These are phyloP conservation scores for Sonneratia caseolaris DNA, from an alignment of 345 rosid genomes.

Conservation along the genomic window DNA sequence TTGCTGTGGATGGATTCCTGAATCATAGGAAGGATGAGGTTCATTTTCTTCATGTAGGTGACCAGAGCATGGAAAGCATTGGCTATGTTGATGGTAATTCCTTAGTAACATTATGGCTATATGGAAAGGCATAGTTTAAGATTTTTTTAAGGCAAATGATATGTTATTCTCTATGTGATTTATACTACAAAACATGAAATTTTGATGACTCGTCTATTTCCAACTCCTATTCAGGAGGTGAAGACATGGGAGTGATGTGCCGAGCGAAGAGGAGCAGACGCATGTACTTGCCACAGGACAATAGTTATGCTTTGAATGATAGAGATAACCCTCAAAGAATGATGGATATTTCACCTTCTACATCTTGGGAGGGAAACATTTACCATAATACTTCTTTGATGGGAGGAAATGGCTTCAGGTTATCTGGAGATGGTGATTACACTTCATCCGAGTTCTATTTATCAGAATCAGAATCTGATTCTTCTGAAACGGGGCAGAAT, in stretches of 20 bases:
- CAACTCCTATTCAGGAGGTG: slow-evolving; percentile 39
- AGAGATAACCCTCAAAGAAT: slow-evolving; percentile 41
- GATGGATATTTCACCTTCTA: slow-evolving; percentile 33
- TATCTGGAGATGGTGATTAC: slow-evolving; percentile 45
- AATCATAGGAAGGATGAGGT: slow-evolving; percentile 32
- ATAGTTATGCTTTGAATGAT: slow-evolving; percentile 38
- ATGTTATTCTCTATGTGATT: not conserved
- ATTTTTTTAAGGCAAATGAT: not conserved
- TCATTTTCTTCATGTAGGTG: slow-evolving; percentile 36
- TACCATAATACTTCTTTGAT: slow-evolving; percentile 29
- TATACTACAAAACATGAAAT: not conserved
- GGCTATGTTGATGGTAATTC: slow-evolving; percentile 44
- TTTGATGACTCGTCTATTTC: not conserved
- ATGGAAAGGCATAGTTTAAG: not conserved
- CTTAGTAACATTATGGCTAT: not conserved
- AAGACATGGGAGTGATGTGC: slow-evolving; percentile 28
- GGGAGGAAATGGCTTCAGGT: slow-evolving; percentile 43
- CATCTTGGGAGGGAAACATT: slow-evolving; percentile 29
- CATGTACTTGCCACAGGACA: slow-evolving; percentile 39
- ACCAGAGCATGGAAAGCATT: slow-evolving; percentile 36
- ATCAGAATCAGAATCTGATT: slow-evolving; percentile 45
- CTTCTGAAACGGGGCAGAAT: slow-evolving; percentile 81
- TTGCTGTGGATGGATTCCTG: slow-evolving; percentile 34
- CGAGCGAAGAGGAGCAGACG: slow-evolving; percentile 59
- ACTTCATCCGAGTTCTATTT: slow-evolving; percentile 48